Conservation (phyloP, 352 stramenopile genomes). For the Phytophthora citricola region DNA sequence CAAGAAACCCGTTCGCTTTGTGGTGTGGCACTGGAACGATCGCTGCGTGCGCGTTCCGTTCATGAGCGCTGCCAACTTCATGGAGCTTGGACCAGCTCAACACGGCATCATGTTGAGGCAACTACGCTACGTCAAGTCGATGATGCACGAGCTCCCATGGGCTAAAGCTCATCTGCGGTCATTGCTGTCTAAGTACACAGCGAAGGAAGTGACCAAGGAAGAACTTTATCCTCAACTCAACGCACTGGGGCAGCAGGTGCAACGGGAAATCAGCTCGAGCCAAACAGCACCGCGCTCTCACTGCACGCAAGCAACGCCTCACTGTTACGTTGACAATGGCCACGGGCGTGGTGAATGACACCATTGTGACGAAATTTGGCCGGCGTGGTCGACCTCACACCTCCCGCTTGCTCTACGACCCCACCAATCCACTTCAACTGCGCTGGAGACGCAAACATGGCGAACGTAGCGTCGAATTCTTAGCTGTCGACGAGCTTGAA, state of each 20-base stretch:
- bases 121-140: conserved; percentile 81
- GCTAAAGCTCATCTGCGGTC: conserved; percentile 74
- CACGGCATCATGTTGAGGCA: conserved; percentile 84
- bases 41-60: conserved; percentile 58
- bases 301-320: conserved; percentile 65
- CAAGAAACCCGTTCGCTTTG: conserved; percentile 54
- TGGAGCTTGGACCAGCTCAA: conserved; percentile 73
- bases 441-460: conserved; percentile 83
- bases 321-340: conserved; percentile 70
- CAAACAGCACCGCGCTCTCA: conserved; percentile 55
- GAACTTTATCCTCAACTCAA: conserved; percentile 81
- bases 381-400: conserved; percentile 73
- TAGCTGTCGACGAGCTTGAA: conserved; percentile 60
- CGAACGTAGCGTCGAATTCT: conserved; percentile 67
- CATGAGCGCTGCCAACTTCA: conserved; percentile 37
- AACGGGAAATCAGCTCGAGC: conserved; percentile 57
- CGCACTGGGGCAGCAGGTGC: conserved; percentile 70
- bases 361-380: conserved; percentile 73
- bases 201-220: conserved; percentile 79
- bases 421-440: conserved; percentile 65
- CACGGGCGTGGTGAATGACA: conserved; percentile 70
- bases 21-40: conserved; percentile 76
- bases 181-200: conserved; percentile 72
- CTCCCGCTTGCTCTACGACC: conserved; percentile 77
- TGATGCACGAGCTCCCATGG: conserved; percentile 88